Evolutionary conservation across 2,329 filamentous ascomycete species (phyloP).

Genomic region (Ceratocystis lukuohia): DNA sequence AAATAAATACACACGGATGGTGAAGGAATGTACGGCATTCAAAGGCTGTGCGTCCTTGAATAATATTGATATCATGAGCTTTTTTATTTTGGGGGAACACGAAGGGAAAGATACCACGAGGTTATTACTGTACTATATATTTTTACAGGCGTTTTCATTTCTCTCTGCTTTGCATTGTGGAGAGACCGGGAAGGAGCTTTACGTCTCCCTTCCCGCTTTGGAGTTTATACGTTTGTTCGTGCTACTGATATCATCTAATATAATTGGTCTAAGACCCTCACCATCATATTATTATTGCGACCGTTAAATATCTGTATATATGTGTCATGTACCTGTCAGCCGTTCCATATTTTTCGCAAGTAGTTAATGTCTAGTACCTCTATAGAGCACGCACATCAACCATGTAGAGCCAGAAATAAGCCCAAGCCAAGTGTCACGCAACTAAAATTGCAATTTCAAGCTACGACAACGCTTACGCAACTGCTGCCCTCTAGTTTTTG

Average conservation of each 20-base stretch:
- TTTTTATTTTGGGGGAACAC: neutral
- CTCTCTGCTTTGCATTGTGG: neutral
- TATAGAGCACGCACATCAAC: too few relatives aligned
- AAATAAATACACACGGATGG: neutral
- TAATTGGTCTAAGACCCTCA: neutral
- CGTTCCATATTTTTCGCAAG: too few relatives aligned
- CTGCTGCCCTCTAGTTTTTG: neutral
- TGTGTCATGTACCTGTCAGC: neutral
- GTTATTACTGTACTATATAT: slow-evolving; percentile 7
- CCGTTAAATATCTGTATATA: neutral
- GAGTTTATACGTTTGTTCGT: slow-evolving; percentile 4
- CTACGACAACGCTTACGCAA: neutral
- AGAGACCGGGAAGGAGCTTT: neutral
- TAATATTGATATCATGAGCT: neutral
- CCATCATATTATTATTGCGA: neutral
- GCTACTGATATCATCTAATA: slow-evolving; percentile 6
- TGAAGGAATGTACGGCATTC: neutral
- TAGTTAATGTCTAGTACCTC: too few relatives aligned
- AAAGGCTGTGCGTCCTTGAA: neutral
- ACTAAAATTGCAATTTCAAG: neutral
- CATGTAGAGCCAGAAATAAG: too few relatives aligned
- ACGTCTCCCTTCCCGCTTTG: neutral
- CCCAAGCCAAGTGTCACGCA: too few relatives aligned
- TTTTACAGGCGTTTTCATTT: neutral
- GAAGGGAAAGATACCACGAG: slow-evolving; percentile 2